A percentile compares a stretch with the other conserved stretches of the same genome.
These are phyloP conservation scores for Prunus mongolica DNA, from an alignment of 306 rosid genomes.

Conservation along the genomic window DNA sequence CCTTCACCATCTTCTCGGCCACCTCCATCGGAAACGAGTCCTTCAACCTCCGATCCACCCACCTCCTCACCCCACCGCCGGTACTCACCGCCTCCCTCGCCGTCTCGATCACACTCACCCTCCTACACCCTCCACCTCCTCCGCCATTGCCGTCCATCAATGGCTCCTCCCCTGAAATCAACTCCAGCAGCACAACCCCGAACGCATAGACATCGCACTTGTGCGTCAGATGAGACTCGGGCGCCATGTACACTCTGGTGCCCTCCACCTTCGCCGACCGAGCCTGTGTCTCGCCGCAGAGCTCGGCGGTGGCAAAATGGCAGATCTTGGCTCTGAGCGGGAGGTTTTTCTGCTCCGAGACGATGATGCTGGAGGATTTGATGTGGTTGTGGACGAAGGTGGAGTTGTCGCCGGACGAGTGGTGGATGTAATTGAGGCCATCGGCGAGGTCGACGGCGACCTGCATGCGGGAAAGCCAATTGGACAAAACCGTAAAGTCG, in stretches of 20 bases:
- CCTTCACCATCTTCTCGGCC: conserved; percentile 65
- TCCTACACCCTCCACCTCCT: conserved; percentile 37
- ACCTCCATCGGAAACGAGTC: conserved; percentile 82
- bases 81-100: conserved; percentile 42
- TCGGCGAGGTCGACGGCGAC: conserved; percentile 83
- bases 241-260: conserved; percentile 86
- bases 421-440: conserved; percentile 88
- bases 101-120: conserved; percentile 66
- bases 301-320: conserved; percentile 79
- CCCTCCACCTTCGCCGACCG: conserved; percentile 60
- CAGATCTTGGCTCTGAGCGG: conserved; percentile 60
- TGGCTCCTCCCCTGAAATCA: conserved; percentile 70
- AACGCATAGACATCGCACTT: conserved; percentile 83
- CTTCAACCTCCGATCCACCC: conserved; percentile 71
- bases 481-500: conserved; percentile 56
- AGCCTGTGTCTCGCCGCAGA: conserved; percentile 51
- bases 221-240: conserved; percentile 65
- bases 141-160: conserved; percentile 30
- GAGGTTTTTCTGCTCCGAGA: conserved; percentile 29
- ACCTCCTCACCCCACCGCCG: conserved; percentile 45
- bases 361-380: conserved; percentile 67
- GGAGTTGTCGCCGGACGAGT: conserved; percentile 52
- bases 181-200: conserved; percentile 81
- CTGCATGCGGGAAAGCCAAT: conserved; percentile 73
- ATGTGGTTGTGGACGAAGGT: conserved; percentile 76